Base-by-base conservation (phyloP, 192 early-diverging fungal genomes). In the Backusella morwellensis region DNA sequence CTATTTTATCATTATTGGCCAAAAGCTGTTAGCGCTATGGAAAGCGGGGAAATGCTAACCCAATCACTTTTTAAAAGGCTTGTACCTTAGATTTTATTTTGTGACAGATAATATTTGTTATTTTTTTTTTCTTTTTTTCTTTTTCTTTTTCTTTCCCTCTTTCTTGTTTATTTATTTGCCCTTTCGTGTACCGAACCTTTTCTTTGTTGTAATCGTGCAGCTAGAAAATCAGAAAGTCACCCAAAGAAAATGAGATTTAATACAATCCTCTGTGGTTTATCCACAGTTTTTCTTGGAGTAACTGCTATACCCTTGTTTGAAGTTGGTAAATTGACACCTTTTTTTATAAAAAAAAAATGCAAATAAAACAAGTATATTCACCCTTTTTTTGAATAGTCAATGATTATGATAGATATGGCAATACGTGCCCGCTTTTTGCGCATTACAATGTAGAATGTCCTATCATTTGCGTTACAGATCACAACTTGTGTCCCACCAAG, bases 371-470 rank as follows among this genome's bases (percentile, higher is more conserved):
- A 14, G 29, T 68, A 35, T 69, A 23, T 23, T 69, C 36, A 21
- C 11, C 36, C 29, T 1, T 35, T 9, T 35, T 26, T 72, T 34
- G 3, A 41, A 44, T 76, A 84, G 82, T 71, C 35, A 91, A 90
- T 80, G 82, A 82, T 78, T 75, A 83, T 4, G 88, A 89, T 56
- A 86, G 73, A 34, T 35, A 83, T 11, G 86, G 88, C 9, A 78
- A 88, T 35, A 42, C 54, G 0, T 91, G 90, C 67, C 89, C 88
- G 12, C 77, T 91, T 71, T 68, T 80, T 26, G 81, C 85, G 32
- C 78, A 85, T 17, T 72, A 67, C 17, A 84, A 87, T 41, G 59
- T 90, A 21, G 56, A 15, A 0, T 91, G 90, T 70, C 90, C 90
- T 1, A 35, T 81, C 1, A 72, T 91, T 17, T 91, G 90, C 42